Conservation (phyloP, 495 filamentous ascomycete species). For the Acidomyces sp. region DNA sequence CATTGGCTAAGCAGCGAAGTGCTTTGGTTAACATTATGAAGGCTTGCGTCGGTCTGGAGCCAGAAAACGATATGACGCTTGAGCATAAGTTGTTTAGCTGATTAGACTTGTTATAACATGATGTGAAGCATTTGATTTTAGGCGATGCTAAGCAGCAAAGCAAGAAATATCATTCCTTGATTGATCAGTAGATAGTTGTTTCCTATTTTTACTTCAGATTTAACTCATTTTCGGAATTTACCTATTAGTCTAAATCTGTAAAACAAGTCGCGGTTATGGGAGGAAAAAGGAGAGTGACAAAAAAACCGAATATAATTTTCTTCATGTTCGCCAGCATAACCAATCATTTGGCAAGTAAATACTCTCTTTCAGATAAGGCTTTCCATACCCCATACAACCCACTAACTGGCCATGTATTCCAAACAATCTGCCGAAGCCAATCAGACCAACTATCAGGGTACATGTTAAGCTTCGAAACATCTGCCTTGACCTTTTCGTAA, state of each 20-base stretch:
- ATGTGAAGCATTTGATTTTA: no score
- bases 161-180: no score
- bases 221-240: no score
- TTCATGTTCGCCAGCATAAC: neutral
- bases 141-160: no score
- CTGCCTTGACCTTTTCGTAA: constrained; percentile 44
- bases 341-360: constrained; percentile 10
- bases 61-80: constrained; percentile 97
- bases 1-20: constrained; percentile 88
- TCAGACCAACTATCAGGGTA: constrained; percentile 6
- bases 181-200: no score
- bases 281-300: no score
- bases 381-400: constrained; percentile 16
- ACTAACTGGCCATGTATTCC: constrained; percentile 16
- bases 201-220: no score
- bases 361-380: constrained; percentile 11
- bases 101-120: no score
- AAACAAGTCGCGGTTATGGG: no score
- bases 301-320: constrained; percentile 27
- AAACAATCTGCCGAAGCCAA: constrained; percentile 1
- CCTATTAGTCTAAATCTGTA: no score
- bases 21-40: constrained; percentile 98
- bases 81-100: constrained; percentile 99
- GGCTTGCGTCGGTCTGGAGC: constrained; percentile 91
- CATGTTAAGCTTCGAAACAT: constrained; percentile 9